Base-by-base conservation (phyloP, 2,329 filamentous ascomycete genomes). In the Aspergillus thermomutatus region DNA sequence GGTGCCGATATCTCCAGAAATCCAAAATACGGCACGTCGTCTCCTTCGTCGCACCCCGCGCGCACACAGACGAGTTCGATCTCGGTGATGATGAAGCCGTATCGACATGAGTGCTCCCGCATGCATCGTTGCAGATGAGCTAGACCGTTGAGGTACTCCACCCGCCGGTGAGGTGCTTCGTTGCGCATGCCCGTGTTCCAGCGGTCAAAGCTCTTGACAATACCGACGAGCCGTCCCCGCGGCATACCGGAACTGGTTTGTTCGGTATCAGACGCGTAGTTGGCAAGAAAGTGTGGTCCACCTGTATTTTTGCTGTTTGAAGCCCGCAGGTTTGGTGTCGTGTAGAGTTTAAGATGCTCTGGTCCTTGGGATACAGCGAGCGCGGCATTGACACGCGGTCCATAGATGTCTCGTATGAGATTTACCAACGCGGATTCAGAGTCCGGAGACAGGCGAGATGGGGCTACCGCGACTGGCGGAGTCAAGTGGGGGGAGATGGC, bases 131-230 rank as follows among this genome's bases (percentile, higher is more conserved):
- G 93, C 47, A 97, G 80, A 66, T 95, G 91, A 0, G 92, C 83
- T 4, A 97, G 85, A 1, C 91, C 91, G 51, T 89, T 87, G 21
- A 97, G 87, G 78, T 97, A 97, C 75, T 93, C 87, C 56, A 96
- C 90, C 57, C 90, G 88, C 76, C 92, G 89, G 73, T 91, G 84
- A 62, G 92, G 91, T 47, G 87, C 87, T 73, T 95, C 91, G 58
- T 87, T 86, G 58, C 92, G 90, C 90, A 96, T 96, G 60, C 90
- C 90, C 1, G 91, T 94, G 80, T 96, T 96, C 89, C 95, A 97
- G 66, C 90, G 88, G 74, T 96, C 90, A 70, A 93, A 97, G 71
- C 87, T 89, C 76, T 93, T 93, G 66, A 95, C 89, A n/a, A 97
- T 82, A 6, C 93, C 90, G 50, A 93, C 87, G 11, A 92, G 83